Evolutionary conservation across 805 yeast species (phyloP).

Genomic region (Candida tammaniensis): DNA sequence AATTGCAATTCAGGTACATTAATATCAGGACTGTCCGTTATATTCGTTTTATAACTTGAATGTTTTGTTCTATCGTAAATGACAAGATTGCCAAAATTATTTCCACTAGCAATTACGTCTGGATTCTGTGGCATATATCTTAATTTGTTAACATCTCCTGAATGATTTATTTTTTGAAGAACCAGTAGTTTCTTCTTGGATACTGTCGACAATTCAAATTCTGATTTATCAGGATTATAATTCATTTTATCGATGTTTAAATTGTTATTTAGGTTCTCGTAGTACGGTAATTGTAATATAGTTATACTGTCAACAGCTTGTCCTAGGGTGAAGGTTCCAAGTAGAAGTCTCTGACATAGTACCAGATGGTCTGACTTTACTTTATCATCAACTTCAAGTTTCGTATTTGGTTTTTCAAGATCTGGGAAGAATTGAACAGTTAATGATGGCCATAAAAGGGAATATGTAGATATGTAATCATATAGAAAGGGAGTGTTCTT

Average conservation of each 20-base stretch:
- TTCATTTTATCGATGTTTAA: conserved; percentile 35
- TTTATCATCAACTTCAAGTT: not conserved
- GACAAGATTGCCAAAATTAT: conserved; percentile 61
- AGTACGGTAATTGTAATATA: conserved; percentile 31
- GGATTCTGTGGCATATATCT: conserved; percentile 84
- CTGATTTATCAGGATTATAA: conserved; percentile 37
- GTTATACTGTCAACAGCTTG: conserved; percentile 48
- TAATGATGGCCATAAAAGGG: conserved; percentile 44
- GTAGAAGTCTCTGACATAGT: conserved; percentile 41
- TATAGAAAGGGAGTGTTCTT: conserved; percentile 43
- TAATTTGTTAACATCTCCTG: conserved; percentile 72
- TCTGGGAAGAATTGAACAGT: conserved; percentile 44
- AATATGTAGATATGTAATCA: conserved; percentile 37
- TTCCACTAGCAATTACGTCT: conserved; percentile 70
- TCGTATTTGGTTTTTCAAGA: conserved; percentile 15
- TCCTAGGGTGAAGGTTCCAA: conserved; percentile 66
- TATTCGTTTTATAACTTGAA: conserved; percentile 29
- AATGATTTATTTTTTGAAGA: conserved; percentile 61
- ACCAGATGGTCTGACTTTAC: conserved; percentile 11
- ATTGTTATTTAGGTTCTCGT: conserved; percentile 29
- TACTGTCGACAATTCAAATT: conserved; percentile 33
- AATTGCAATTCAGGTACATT: conserved; percentile 52
- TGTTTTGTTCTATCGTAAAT: conserved; percentile 85
- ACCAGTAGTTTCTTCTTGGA: conserved; percentile 26
- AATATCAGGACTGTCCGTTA: conserved; percentile 23